These are phyloP conservation scores for Cryptomeria japonica DNA, from an alignment of 75 land plant genomes.

Conservation along the genomic window DNA sequence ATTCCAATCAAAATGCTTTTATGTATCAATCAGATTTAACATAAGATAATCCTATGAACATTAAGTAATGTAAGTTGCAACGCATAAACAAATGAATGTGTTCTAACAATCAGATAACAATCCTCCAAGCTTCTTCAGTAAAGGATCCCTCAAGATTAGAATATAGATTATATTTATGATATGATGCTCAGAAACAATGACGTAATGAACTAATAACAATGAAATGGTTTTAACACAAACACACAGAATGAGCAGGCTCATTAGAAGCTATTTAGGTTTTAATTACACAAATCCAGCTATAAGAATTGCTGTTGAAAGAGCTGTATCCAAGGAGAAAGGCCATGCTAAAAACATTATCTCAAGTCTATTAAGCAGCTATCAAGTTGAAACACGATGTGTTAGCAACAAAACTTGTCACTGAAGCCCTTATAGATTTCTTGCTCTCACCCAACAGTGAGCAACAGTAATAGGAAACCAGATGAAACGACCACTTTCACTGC, in stretches of 20 bases:
- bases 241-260: background rate
- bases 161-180: background rate
- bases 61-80: background rate
- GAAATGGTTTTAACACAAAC: background rate
- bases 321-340: background rate
- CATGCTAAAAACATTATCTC: no score
- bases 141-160: background rate
- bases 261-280: background rate
- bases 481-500: no score
- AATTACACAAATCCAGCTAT: background rate
- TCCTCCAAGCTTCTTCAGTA: background rate
- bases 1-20: background rate
- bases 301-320: background rate
- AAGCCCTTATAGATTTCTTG: no score
- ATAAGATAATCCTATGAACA: background rate
- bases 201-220: background rate
- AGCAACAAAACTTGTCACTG: no score
- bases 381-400: no score
- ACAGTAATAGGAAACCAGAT: no score
- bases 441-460: no score
- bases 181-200: background rate
- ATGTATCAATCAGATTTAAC: background rate
- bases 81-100: background rate
- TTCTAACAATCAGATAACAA: background rate
- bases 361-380: no score